A percentile compares a stretch with the other conserved stretches of the same genome.
These are phyloP conservation scores for Apiospora phragmitis DNA, from an alignment of 2,329 filamentous ascomycete species.

Conservation along the genomic window DNA sequence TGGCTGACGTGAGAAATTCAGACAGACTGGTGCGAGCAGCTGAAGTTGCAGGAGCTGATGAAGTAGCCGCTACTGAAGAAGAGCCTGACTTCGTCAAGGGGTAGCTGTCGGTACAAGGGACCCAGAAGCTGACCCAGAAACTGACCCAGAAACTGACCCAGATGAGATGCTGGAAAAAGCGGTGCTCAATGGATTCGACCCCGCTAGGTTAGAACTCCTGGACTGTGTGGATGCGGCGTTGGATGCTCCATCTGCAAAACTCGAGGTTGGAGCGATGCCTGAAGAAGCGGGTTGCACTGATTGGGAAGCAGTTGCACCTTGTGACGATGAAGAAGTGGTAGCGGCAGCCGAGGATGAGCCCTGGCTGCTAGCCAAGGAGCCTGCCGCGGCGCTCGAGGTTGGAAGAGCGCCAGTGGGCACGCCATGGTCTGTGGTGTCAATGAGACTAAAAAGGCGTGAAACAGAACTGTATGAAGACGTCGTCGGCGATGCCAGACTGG, in stretches of 20 bases:
- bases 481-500: background rate
- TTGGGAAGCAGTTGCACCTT: background rate
- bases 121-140: background rate
- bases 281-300: background rate
- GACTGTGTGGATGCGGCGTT: background rate
- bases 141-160: too few relatives aligned
- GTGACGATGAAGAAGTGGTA: background rate
- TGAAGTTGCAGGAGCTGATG: background rate
- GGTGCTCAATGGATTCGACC: background rate
- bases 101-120: background rate
- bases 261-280: background rate
- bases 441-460: conserved; percentile 14
- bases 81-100: background rate
- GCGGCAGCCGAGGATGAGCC: background rate
- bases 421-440: conserved; percentile 9
- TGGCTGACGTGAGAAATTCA: background rate
- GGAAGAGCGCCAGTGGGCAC: background rate
- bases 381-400: background rate
- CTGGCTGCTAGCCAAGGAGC: background rate
- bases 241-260: background rate
- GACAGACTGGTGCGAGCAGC: background rate
- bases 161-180: background rate
- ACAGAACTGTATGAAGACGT: conserved; percentile 11
- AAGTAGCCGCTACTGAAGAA: background rate
- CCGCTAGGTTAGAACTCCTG: background rate